Evolutionary conservation across 306 rosid genomes (phyloP).

Genomic region (Cucurbita maxima): DNA sequence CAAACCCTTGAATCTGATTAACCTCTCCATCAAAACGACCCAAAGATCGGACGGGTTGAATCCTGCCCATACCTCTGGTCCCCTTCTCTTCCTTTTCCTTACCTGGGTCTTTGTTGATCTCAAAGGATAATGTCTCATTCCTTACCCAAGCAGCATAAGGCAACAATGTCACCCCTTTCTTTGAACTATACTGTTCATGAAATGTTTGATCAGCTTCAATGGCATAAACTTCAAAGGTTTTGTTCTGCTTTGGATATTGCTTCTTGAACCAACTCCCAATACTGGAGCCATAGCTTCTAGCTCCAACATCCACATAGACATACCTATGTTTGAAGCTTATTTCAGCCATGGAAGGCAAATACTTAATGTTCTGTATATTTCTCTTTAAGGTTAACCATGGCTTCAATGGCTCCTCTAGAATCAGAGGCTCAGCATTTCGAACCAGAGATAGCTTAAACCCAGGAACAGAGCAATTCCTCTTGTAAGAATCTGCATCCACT

Average conservation of each 20-base stretch:
- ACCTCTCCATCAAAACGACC: slow-evolving; percentile 47
- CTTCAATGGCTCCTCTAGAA: slow-evolving; percentile 62
- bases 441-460: slow-evolving; percentile 55
- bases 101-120: slow-evolving; percentile 66
- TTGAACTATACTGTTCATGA: slow-evolving; percentile 61
- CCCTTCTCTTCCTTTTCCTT: slow-evolving; percentile 40
- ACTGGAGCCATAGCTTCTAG: slow-evolving; percentile 88
- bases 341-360: slow-evolving; percentile 69
- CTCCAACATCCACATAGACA: slow-evolving; percentile 90
- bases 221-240: slow-evolving; percentile 78
- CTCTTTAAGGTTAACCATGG: slow-evolving; percentile 89
- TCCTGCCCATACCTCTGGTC: slow-evolving; percentile 95
- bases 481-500: slow-evolving; percentile 12
- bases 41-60: slow-evolving; percentile 35
- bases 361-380: slow-evolving; percentile 57
- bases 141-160: slow-evolving; percentile 96
- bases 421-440: slow-evolving; percentile 62
- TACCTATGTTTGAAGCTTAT: slow-evolving; percentile 75
- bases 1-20: slow-evolving; percentile 72
- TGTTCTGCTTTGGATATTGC: slow-evolving; percentile 92
- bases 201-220: slow-evolving; percentile 81
- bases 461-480: slow-evolving; percentile 54
- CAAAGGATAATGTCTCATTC: slow-evolving; percentile 70
- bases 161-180: slow-evolving; percentile 51
- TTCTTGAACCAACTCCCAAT: slow-evolving; percentile 95